Percentiles rank a stretch among this genome's conserved stretches.
These are phyloP conservation scores for Catunica adiposa DNA, from an alignment of 2,329 filamentous ascomycete species.

Conservation along the genomic window DNA sequence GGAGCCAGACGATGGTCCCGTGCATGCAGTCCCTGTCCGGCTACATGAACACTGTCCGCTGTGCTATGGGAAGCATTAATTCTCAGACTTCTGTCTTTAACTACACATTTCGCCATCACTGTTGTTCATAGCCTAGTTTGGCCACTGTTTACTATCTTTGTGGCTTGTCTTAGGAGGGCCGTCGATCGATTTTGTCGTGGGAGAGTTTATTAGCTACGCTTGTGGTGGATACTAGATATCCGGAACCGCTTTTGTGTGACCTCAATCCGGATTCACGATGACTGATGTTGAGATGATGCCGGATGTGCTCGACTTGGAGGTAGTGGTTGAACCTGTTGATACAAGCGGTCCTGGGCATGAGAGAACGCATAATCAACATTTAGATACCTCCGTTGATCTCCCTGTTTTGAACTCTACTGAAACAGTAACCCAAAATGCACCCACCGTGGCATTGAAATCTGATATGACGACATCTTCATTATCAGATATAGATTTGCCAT, in stretches of 20 bases:
- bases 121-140: neutral
- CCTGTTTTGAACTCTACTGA: neutral
- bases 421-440: neutral
- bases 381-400: neutral
- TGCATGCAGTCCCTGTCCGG: neutral
- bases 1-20: neutral
- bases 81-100: neutral
- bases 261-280: too few relatives aligned
- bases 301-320: too few relatives aligned
- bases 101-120: neutral
- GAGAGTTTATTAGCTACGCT: too few relatives aligned
- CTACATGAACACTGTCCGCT: neutral
- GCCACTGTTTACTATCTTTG: neutral
- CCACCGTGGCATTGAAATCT: neutral
- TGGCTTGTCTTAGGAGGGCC: too few relatives aligned
- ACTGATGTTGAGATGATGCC: too few relatives aligned
- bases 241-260: too few relatives aligned
- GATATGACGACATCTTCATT: conserved; percentile 1
- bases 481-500: neutral
- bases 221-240: too few relatives aligned
- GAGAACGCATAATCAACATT: too few relatives aligned
- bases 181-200: too few relatives aligned
- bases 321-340: too few relatives aligned
- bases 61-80: neutral
- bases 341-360: too few relatives aligned